Evolutionary conservation across 2,329 filamentous ascomycete species (phyloP).

Genomic region (Xenoacremonium recifei): DNA sequence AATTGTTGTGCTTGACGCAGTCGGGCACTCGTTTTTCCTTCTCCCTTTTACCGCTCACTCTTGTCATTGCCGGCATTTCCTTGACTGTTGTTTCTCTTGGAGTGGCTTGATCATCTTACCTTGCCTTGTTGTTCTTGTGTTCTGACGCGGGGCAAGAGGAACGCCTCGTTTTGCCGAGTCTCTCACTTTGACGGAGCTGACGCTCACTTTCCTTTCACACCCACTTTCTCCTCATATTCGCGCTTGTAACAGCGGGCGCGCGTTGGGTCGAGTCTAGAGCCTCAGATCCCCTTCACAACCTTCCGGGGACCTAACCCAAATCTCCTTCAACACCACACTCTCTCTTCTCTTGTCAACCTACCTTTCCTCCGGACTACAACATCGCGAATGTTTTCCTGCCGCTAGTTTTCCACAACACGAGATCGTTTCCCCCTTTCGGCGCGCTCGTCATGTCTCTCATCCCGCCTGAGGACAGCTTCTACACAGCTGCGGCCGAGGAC

Average conservation of each 20-base stretch:
- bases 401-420: not conserved
- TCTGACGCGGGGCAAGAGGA: too few relatives aligned
- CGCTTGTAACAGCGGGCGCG: not conserved
- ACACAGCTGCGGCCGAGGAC: conserved; percentile 19
- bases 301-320: not conserved
- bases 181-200: not conserved
- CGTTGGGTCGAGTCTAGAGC: not conserved
- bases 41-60: too few relatives aligned
- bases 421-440: conserved; percentile 5
- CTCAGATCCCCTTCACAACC: not conserved
- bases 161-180: not conserved
- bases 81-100: too few relatives aligned
- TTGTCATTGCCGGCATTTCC: too few relatives aligned
- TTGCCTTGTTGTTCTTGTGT: too few relatives aligned
- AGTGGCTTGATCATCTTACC: too few relatives aligned
- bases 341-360: not conserved
- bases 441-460: conserved; percentile 31
- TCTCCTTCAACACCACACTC: not conserved
- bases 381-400: not conserved
- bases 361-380: not conserved
- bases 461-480: conserved; percentile 33
- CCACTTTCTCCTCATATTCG: not conserved
- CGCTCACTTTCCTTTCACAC: not conserved
- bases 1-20: too few relatives aligned
- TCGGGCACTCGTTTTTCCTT: too few relatives aligned